Conservation (phyloP, 108 stramenopile species). For the Nannochloropsis salina region DNA sequence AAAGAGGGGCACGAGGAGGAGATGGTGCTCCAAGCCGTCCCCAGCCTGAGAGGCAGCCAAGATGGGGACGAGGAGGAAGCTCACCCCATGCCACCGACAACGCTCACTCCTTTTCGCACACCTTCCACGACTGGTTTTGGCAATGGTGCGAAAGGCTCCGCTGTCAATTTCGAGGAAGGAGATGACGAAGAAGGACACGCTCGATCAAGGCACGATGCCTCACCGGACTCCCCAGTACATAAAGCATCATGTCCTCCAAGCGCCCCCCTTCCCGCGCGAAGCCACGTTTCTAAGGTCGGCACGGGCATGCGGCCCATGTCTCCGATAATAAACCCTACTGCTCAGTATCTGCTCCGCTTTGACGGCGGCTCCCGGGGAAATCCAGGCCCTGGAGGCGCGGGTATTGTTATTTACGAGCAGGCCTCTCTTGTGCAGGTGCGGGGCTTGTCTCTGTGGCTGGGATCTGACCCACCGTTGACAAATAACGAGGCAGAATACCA, state of each 20-base stretch:
- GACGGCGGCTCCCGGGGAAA: conserved; percentile 48
- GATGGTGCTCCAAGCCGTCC: not conserved
- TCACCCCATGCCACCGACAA: too few relatives aligned
- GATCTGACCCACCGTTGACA: conserved; percentile 28
- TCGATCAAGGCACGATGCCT: too few relatives aligned
- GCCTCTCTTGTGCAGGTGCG: conserved; percentile 27
- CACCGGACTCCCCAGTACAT: too few relatives aligned
- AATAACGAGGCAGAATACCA: conserved; percentile 50
- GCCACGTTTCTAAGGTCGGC: too few relatives aligned
- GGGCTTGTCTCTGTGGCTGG: conserved; percentile 27
- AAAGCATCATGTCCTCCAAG: too few relatives aligned
- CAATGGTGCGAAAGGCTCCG: too few relatives aligned
- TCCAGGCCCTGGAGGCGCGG: conserved; percentile 40
- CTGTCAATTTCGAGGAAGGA: too few relatives aligned
- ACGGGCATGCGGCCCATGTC: too few relatives aligned
- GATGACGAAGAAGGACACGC: too few relatives aligned
- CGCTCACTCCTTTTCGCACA: too few relatives aligned
- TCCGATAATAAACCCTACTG: not conserved
- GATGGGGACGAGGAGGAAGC: not conserved
- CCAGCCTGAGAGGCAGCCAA: not conserved
- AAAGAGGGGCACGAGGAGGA: not conserved
- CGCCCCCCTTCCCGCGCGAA: too few relatives aligned
- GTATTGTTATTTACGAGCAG: conserved; percentile 26
- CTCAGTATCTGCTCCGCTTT: conserved; percentile 37
- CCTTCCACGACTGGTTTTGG: too few relatives aligned